A percentile compares a stretch with the other conserved stretches of the same genome.
These are phyloP conservation scores for Rhodotorula mucilaginosa DNA, from an alignment of 1,284 basidiomycete genomes.

Conservation along the genomic window DNA sequence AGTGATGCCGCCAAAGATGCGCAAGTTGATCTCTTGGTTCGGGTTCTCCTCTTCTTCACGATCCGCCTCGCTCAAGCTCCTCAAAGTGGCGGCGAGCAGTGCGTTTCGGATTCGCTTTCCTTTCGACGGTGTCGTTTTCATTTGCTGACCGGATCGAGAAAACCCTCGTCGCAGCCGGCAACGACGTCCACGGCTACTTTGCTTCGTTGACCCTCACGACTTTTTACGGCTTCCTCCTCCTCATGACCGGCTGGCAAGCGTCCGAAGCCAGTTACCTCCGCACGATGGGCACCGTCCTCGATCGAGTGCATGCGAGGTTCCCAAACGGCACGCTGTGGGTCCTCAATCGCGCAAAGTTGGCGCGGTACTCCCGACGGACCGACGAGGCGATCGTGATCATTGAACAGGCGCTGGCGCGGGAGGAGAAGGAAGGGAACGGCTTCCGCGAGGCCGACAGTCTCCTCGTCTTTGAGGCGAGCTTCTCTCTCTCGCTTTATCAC, in stretches of 20 bases:
- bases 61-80: conserved; percentile 34
- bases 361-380: conserved; percentile 27
- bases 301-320: conserved; percentile 30
- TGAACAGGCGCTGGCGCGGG: conserved; percentile 18
- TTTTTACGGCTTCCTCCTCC: conserved; percentile 40
- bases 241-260: conserved; percentile 43
- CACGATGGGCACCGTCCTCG: conserved; percentile 21
- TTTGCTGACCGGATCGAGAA: neutral
- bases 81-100: conserved; percentile 36
- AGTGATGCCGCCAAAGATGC: conserved; percentile 26
- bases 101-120: neutral
- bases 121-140: too few relatives aligned
- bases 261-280: conserved; percentile 34
- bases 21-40: conserved; percentile 35
- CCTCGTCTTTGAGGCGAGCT: conserved; percentile 41
- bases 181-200: conserved; percentile 41
- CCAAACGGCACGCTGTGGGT: conserved; percentile 43
- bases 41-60: conserved; percentile 28
- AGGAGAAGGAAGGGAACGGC: conserved; percentile 14
- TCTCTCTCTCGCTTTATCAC: neutral
- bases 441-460: conserved; percentile 43
- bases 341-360: conserved; percentile 41
- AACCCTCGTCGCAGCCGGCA: conserved; percentile 2
- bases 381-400: conserved; percentile 33
- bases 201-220: conserved; percentile 38